Percentiles rank a stretch among this genome's conserved stretches.
Evolutionary conservation across 345 rosid genomes (phyloP).

Genomic region (Durio zibethinus): DNA sequence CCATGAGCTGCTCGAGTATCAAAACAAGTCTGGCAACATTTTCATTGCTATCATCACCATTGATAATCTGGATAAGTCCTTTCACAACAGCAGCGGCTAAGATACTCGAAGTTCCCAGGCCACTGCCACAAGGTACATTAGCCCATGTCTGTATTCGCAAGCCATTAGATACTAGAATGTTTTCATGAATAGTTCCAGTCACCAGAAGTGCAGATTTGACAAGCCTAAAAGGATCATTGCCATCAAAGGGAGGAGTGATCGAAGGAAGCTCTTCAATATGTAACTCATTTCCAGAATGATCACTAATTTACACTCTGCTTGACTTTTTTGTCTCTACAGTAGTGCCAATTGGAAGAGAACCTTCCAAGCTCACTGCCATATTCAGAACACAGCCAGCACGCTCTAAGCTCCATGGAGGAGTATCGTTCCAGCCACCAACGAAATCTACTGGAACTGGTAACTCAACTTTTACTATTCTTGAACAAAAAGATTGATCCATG

Average conservation of each 20-base stretch:
- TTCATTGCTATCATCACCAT: constrained; percentile 76
- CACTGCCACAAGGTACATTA: constrained; percentile 91
- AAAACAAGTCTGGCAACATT: constrained; percentile 86
- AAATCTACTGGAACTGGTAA: constrained; percentile 93
- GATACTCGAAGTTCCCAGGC: constrained; percentile 95
- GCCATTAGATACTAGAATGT: constrained; percentile 43
- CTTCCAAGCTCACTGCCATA: constrained; percentile 83
- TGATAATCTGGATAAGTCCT: constrained; percentile 68
- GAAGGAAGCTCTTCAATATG: constrained; percentile 46
- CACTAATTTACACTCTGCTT: constrained; percentile 57
- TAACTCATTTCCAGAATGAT: constrained; percentile 65
- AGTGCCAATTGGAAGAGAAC: constrained; percentile 86
- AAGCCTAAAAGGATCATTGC: constrained; percentile 68
- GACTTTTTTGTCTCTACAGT: constrained; percentile 58
- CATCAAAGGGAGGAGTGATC: constrained; percentile 63
- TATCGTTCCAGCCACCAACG: constrained; percentile 99
- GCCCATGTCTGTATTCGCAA: constrained; percentile 85
- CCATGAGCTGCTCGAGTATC: constrained; percentile 95
- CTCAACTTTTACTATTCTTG: constrained; percentile 61
- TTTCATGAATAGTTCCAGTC: constrained; percentile 57
- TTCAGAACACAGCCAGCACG: constrained; percentile 92
- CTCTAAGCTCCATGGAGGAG: constrained; percentile 99
- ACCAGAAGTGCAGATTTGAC: constrained; percentile 89
- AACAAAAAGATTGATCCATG: constrained; percentile 29
- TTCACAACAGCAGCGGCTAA: constrained; percentile 95